Evolutionary conservation across 352 stramenopile genomes (phyloP), one percentile per base, ranked within the genome.

Genomic region (Globisporangium alternatum): DNA sequence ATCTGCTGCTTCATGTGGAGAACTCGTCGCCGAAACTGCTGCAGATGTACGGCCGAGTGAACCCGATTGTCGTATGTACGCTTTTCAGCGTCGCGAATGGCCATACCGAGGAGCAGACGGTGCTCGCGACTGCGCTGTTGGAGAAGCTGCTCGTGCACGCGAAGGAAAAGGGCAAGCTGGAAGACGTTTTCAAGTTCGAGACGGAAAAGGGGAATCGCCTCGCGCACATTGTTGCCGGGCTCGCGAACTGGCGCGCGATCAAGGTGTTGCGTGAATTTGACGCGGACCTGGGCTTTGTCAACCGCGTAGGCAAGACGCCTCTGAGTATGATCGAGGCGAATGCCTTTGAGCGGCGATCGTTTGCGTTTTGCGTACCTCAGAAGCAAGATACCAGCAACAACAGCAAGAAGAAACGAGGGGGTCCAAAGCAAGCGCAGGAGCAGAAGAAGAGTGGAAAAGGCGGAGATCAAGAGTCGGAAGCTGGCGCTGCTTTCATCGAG

Each of bases 71-170:
- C 2, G 74, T 87, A 25, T 72, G 73, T 10, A 49, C 80, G 48
- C 72, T 87, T 12, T 87, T 80, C 37, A 78, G 75, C 53, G 74
- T 83, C 13, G 74, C 77, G 3, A 90, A 90, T 30, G 80, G 82
- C 30, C 76, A 81, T 52, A 78, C 69, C 0, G 64, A 75, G 17
- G 61, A 73, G 19, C 80, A 91, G 60, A 69, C 83, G 22, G 54
- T 67, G 15, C 44, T 51, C n/a, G 82, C 72, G 9, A 17, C 78
- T 22, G 54, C 43, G 52, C 78, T 88, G 39, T 47, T 91, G 21
- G 57, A 72, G 45, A 71, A 60, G 44, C 12, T 91, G 37, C 28
- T 91, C 4, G 45, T 39, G 2, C 67, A 85, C 28, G 78, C 77
- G 12, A 72, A 84, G 52, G 15, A 64, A 6, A 75, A 68, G 5